Base-by-base conservation (phyloP, 2,329 filamentous ascomycete species). In the Aspergillus sojae region DNA sequence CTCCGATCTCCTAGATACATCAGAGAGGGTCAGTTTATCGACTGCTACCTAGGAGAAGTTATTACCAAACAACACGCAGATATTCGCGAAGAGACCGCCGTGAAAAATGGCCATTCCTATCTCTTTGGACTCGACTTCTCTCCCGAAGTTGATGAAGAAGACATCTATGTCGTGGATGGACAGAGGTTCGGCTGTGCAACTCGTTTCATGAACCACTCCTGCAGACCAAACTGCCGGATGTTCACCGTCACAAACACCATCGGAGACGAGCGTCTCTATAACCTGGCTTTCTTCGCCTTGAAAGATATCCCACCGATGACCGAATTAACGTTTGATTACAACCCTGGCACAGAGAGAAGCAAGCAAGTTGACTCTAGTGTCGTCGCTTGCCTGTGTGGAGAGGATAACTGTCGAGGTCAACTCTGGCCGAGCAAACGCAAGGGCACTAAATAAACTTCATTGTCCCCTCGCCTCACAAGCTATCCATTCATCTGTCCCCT, bases 281-380 rank as follows among this genome's bases (percentile, higher is more conserved):
- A 81, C 34, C 71, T 84, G 1, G 81, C 81, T 0, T 83, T 84
- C 62, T 84, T 84, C 45, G 78, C 82, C 0, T 65, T 79, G 1
- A 72, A 73, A 2, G 76, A 80, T 16, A 82, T 84, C 19, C 71
- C 74, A 0, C 72, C 78, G 0, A 73, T 73, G 1, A 80, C 74
- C 0, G 82, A 84, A 58, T 65, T 84, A 0, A 82, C 80, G 0
- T 83, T 84, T 30, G 81, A 83, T 53, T 84, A 84, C 62, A 78
- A 80, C 14, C 79, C 79, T 0, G 61, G 62, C 19, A 72, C 70
- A 61, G 71, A 73, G 30, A 66, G 58, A 10, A 65, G 60, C 1
- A 68, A 61, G 45, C 71, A 70, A 4, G 57, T 73, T 7, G 78
- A 81, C 9, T 77, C 80, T 0, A 73, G 72, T 26, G 76, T 79